A percentile compares a stretch with the other conserved stretches of the same genome.
Evolutionary conservation across 1,139 yeast genomes (phyloP).

Genomic region (Saccharomyces uvarum): DNA sequence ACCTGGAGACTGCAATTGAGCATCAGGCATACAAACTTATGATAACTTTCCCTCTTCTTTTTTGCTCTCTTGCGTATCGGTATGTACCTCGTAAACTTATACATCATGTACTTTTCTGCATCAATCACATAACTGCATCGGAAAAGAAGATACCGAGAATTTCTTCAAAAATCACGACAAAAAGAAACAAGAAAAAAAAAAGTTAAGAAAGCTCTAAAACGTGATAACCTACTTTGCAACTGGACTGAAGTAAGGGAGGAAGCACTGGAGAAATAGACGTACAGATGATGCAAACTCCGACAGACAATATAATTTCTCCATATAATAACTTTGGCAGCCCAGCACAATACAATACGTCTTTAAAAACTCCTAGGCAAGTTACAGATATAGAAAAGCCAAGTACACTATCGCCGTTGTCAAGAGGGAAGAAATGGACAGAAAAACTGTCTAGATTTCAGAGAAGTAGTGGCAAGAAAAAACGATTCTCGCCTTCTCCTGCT

Average conservation of each 20-base stretch:
- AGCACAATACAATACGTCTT: constrained; percentile 1
- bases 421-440: constrained; percentile 20
- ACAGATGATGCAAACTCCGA: constrained; percentile 8
- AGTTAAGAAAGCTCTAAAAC: neutral
- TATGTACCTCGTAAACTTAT: constrained; percentile 4
- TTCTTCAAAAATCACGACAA: neutral
- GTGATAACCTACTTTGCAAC: neutral
- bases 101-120: constrained; percentile 5
- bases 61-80: neutral
- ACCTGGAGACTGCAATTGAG: neutral
- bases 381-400: constrained; percentile 3
- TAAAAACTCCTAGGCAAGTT: constrained; percentile 4
- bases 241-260: neutral
- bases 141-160: neutral
- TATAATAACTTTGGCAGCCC: constrained; percentile 12
- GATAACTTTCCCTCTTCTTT: neutral
- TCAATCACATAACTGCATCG: neutral
- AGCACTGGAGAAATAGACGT: neutral
- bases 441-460: constrained; percentile 16
- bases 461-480: constrained; percentile 11
- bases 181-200: neutral
- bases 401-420: constrained; percentile 15
- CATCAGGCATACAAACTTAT: neutral
- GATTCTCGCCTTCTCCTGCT: constrained; percentile 6
- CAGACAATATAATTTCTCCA: constrained; percentile 12